Base-by-base conservation (phyloP, 768 basidiomycete species). In the Suillus lakei region DNA sequence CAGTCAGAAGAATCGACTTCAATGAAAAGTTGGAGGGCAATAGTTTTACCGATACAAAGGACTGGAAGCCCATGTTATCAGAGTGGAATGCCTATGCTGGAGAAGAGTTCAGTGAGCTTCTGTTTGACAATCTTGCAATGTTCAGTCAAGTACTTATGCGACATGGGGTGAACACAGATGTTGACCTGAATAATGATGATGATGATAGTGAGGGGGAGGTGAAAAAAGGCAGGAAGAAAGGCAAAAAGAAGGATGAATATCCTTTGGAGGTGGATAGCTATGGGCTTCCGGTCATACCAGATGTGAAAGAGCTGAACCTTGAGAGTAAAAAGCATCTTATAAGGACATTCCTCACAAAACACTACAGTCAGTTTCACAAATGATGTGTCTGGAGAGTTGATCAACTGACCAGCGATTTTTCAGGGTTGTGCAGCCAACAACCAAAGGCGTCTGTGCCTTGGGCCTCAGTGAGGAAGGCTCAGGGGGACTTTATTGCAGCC, bases 11-110 rank as follows among this genome's bases (percentile, higher is more conserved):
- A 53, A 53, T 53, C 1, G 16, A 53, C 51, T 53, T 53, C 51
- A 53, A 53, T 53, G 28, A 53, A 53, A 53, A 53, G 28, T 53
- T 53, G 28, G 28, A 53, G 51, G 51, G 28, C 9, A 53, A 53
- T 30, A 53, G 51, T 53, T 53, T 30, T 53, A 53, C 28, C 4
- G 51, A 30, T 53, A 53, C 1, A 8, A 53, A 53, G 51, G 51
- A 53, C 28, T 53, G 51, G 51, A 53, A 53, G 51, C 16, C 51
- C 28, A 53, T 53, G 28, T 30, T 53, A 53, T 53, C 51, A 21
- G 51, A 53, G 51, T 53, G 51, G 28, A 53, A 53, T 53, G 51
- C 51, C 51, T 53, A 53, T 5, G 28, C 51, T 53, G 51, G 28
- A 5, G 51, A 53, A 53, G 28, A 53, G 51, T 53, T 53, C 1